Conservation (phyloP, 768 basidiomycete species). For the Trametes meyenii region DNA sequence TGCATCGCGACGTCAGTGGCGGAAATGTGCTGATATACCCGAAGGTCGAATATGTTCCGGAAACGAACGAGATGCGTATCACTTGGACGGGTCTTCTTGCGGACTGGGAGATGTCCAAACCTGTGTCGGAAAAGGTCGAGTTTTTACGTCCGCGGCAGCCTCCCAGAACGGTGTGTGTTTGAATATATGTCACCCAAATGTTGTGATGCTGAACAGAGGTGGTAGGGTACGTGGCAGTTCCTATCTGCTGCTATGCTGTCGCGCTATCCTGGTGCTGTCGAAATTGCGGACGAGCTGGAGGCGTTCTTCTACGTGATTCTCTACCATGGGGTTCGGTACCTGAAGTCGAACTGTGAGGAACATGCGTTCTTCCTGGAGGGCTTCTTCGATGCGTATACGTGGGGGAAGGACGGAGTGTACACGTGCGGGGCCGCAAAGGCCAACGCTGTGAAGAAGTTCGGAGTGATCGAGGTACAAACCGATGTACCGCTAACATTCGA, state of each 20-base stretch:
- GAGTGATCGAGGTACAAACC: background rate
- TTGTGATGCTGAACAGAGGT: background rate
- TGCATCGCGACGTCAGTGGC: slow-evolving; percentile 6
- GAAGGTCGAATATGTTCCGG: background rate
- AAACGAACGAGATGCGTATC: background rate
- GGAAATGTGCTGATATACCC: background rate
- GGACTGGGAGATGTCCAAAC: slow-evolving; percentile 7
- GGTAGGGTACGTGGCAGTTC: slow-evolving; percentile 22
- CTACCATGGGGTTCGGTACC: background rate
- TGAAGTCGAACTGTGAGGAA: background rate
- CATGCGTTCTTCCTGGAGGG: background rate
- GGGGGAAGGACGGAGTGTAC: background rate
- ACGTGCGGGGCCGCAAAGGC: background rate
- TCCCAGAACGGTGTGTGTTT: slow-evolving; percentile 2
- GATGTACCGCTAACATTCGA: too few species aligned
- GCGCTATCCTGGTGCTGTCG: background rate
- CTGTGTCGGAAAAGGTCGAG: background rate
- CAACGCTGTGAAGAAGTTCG: background rate
- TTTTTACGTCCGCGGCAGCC: background rate
- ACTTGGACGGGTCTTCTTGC: background rate
- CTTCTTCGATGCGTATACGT: background rate
- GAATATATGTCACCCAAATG: too few species aligned
- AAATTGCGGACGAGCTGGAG: slow-evolving; percentile 21
- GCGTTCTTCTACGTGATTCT: slow-evolving; percentile 17
- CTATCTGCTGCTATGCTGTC: slow-evolving; percentile 11